Base-by-base conservation (phyloP, 345 rosid species). In the Citrus inodora region DNA sequence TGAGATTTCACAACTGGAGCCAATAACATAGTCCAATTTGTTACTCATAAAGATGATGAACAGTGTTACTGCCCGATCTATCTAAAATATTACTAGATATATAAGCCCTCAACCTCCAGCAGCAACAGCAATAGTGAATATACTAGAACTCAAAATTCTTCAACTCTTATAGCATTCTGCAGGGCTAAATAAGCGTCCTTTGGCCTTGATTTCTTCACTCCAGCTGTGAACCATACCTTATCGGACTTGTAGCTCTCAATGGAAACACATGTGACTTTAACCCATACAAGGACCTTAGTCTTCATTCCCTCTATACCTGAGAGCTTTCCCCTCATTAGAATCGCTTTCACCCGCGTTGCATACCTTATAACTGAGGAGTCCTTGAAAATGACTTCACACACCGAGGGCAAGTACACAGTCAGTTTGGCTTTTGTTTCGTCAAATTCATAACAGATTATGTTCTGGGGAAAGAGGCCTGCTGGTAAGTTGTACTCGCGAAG, bases 181-280 rank as follows among this genome's bases (percentile, higher is more conserved):
- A 93, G 94, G 3, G 81, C 76, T 65, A 90, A 92, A 51, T 89
- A 94, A 14, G 89, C 94, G 62, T 81, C 86, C 86, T 87, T 92
- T 0, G 94, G 83, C 80, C 95, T 93, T 1, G 98, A 87, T 81
- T 94, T 94, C 92, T 87, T 94, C 38, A 94, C 95, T 59, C 99
- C 97, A 0, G 99, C 98, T 9, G 97, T 92, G 73, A 96, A 92
- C 95, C 98, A 96, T 4, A 96, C 87, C 88, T 94, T 96, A 81
- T 96, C 98, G 3, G 99, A 92, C 78, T 92, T 94, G 46, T 80
- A 88, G 80, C 91, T 83, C 82, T 92, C 99, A 0, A 91, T 87
- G 3, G 97, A 76, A n/a, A 96, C 82, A 25, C 88, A 82, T 6
- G 99, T 90, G 70, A 96, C 90, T 85, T 96, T 94, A 56, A 92